Percentiles rank a stretch among this genome's conserved stretches.
These are phyloP conservation scores for Aureobasidium leucospermi DNA, from an alignment of 2,329 filamentous ascomycete genomes.

Conservation along the genomic window DNA sequence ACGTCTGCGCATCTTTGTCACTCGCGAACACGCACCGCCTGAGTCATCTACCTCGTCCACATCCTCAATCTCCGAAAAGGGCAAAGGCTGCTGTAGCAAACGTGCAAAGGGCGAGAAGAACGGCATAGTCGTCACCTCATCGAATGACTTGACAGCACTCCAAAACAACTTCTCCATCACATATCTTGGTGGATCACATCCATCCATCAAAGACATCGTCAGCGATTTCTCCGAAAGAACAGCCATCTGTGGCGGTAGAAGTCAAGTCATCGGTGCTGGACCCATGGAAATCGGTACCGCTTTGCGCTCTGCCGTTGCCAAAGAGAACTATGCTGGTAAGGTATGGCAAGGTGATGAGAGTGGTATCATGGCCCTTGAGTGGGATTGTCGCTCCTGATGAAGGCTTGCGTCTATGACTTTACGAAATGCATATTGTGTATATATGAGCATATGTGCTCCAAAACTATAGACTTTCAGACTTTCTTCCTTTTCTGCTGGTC, in stretches of 20 bases:
- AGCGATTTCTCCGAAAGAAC: conserved; percentile 10
- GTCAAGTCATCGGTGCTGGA: conserved; percentile 13
- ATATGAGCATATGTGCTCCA: too few species aligned
- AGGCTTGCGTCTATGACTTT: not conserved
- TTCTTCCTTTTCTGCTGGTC: too few species aligned
- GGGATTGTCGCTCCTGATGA: conserved; percentile 14
- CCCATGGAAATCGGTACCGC: conserved; percentile 12
- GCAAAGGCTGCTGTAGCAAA: conserved; percentile 9
- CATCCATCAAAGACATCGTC: conserved; percentile 12
- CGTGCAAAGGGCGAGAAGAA: not conserved
- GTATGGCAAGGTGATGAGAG: conserved; percentile 15
- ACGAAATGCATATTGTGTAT: not conserved
- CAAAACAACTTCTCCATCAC: conserved; percentile 1
- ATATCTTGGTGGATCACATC: conserved; percentile 10
- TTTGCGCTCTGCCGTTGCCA: conserved; percentile 13
- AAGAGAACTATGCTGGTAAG: conserved; percentile 9
- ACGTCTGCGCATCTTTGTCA: conserved; percentile 15
- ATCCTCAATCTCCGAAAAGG: not conserved
- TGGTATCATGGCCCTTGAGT: conserved; percentile 14
- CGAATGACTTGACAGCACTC: not conserved
- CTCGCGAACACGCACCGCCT: conserved; percentile 8
- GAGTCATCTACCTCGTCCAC: not conserved
- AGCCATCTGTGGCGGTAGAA: conserved; percentile 11
- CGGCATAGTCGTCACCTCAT: not conserved
- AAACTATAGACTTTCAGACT: too few species aligned